phyloP scores from a whole-genome alignment of 495 filamentous ascomycete species.

The Immersiella caudata region DNA sequence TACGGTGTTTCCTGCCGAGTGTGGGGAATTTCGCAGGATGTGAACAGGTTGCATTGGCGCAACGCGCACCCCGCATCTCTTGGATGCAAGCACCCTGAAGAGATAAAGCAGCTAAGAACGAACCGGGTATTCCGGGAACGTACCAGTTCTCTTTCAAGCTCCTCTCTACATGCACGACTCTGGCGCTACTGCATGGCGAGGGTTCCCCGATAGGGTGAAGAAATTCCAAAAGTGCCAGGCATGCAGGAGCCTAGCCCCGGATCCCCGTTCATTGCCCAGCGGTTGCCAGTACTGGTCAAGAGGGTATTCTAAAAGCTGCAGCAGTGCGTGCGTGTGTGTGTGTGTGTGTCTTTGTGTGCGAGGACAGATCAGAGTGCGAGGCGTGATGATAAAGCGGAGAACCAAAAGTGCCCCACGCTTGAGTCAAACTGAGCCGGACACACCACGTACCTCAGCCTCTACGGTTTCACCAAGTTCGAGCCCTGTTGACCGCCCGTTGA shows the following conservation, averaged over 20 bases:
- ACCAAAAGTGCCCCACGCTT: not conserved
- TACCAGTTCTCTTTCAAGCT: not conserved
- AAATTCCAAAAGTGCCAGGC: not conserved
- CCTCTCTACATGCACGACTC: not conserved
- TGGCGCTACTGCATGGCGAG: not conserved
- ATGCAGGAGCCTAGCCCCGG: not conserved
- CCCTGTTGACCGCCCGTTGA: not conserved
- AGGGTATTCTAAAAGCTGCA: not conserved
- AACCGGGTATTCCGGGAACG: not conserved
- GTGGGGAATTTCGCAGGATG: not conserved
- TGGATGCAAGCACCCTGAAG: not conserved
- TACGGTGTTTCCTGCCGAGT: not conserved
- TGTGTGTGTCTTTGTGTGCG: too few species aligned
- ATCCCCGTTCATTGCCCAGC: not conserved
- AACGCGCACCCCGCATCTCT: constrained; percentile 5
- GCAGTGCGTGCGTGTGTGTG: too few species aligned
- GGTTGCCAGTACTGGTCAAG: not conserved
- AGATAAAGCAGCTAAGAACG: not conserved
- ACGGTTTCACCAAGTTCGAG: not conserved
- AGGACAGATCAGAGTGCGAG: not conserved
- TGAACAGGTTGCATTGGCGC: constrained; percentile 3
- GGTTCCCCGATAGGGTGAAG: not conserved
- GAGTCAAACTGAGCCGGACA: not conserved
- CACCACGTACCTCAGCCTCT: not conserved
- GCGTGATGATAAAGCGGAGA: not conserved